Base-by-base conservation (phyloP, 2,329 filamentous ascomycete genomes). In the Trichoderma lentiforme region DNA sequence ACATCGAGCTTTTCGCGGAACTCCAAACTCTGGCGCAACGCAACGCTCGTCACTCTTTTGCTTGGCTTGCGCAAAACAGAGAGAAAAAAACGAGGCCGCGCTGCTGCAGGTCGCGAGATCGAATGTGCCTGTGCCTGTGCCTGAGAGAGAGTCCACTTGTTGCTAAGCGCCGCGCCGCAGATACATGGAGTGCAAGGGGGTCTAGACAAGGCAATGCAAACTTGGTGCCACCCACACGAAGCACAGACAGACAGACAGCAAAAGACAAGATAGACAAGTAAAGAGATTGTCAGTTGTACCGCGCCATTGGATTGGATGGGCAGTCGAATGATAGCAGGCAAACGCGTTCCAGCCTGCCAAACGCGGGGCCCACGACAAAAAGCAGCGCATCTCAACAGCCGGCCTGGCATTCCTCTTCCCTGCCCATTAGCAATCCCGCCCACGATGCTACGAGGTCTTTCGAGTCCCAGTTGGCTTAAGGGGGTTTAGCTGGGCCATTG, bases 81-180 rank as follows among this genome's bases (percentile, higher is more conserved):
- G 21, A 15, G 39, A 18, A 26, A 18, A 32, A 62, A 57, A 36
- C 39, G 39, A 70, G 39, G 66, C 43, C 57, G 43, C 53, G 39
- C 39, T 36, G 63, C 43, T 56, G 63, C 63, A 66, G 14, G 43
- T 60, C 66, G 66, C 39, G 66, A 70, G 66, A 70, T 70, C 66
- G 56, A 34, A 69, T 56, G 64, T 39, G 63, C 47, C 43, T 66
- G 56, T 53, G 39, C 28, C 47, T 56, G 56, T 64, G 24, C 56
- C 34, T 68, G 56, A 9, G 18, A 68, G 36, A 9, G 18, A 68
- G 36, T 60, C 53, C 65, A 68, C 63, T 53, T 66, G 24, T 15
- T 57, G 53, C 26, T 70, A 70, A 70, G 66, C 66, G 66, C 66
- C 66, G 66, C 66, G 66, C 66, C 66, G 66, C 57, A 70, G 66